A percentile compares a stretch with the other conserved stretches of the same genome.
phyloP scores from a whole-genome alignment of 1,139 yeast genomes.

The Hyphopichia burtonii region DNA sequence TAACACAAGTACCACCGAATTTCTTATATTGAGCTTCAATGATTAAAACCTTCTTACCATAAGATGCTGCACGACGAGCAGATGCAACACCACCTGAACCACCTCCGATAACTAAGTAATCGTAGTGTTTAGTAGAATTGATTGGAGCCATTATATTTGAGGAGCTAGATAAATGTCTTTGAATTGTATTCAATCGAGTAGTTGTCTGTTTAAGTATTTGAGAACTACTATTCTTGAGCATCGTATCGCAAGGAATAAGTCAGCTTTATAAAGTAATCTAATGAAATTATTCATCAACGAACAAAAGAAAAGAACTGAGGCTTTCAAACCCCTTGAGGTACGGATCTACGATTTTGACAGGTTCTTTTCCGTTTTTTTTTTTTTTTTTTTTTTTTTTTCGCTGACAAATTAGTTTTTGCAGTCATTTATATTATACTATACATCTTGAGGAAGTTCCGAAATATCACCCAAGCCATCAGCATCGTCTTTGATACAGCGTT shows the following conservation, averaged over 20 bases:
- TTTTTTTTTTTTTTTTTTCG: too few species aligned
- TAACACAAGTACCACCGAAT: slow-evolving; percentile 98
- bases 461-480: background rate
- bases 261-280: too few species aligned
- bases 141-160: slow-evolving; percentile 51
- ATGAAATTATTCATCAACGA: too few species aligned
- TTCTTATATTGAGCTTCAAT: slow-evolving; percentile 67
- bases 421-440: too few species aligned
- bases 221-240: slow-evolving; percentile 7
- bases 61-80: slow-evolving; percentile 91
- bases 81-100: slow-evolving; percentile 99
- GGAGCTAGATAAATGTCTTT: slow-evolving; percentile 27
- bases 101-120: slow-evolving; percentile 94
- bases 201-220: slow-evolving; percentile 12
- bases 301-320: too few species aligned
- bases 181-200: slow-evolving; percentile 16
- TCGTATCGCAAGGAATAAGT: background rate
- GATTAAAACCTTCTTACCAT: slow-evolving; percentile 84
- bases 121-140: slow-evolving; percentile 56
- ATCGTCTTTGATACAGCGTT: slow-evolving; percentile 28
- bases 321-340: background rate
- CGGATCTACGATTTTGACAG: background rate
- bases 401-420: too few species aligned
- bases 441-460: too few species aligned
- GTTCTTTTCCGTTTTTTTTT: background rate